These are phyloP conservation scores for Candida mesenterica DNA, from an alignment of 1,139 yeast species.

Conservation along the genomic window DNA sequence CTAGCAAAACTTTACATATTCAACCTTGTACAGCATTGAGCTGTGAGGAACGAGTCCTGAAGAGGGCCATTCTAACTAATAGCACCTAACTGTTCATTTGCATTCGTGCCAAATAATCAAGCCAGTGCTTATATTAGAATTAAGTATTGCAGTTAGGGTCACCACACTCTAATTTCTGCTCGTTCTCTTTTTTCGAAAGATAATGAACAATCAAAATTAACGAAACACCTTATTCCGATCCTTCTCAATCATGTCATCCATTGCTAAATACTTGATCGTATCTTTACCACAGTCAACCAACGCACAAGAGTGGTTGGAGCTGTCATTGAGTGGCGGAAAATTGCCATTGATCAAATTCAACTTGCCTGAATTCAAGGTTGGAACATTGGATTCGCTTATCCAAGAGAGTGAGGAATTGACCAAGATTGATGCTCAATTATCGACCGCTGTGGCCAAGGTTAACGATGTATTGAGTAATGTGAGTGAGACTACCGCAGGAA, in stretches of 20 bases:
- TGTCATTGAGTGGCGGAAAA: conserved; percentile 44
- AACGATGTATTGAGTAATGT: conserved; percentile 64
- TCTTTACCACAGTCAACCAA: conserved; percentile 54
- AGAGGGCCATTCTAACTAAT: too few relatives aligned
- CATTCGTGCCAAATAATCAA: too few relatives aligned
- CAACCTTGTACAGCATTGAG: too few relatives aligned
- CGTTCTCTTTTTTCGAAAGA: background rate
- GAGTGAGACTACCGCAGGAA: conserved; percentile 36
- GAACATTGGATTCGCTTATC: conserved; percentile 89
- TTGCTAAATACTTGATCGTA: conserved; percentile 46
- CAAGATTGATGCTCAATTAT: conserved; percentile 76
- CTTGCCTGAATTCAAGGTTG: conserved; percentile 90
- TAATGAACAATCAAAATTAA: too few relatives aligned
- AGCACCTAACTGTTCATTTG: too few relatives aligned
- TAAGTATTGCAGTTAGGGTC: too few relatives aligned
- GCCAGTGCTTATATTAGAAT: too few relatives aligned
- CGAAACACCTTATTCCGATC: too few relatives aligned
- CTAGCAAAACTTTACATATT: too few relatives aligned
- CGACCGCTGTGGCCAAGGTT: conserved; percentile 65
- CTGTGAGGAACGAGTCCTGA: too few relatives aligned
- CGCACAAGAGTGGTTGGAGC: conserved; percentile 44
- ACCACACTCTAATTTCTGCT: background rate
- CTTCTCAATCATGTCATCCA: conserved; percentile 9
- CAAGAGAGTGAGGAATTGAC: conserved; percentile 86
- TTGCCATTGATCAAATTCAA: conserved; percentile 45